Evolutionary conservation across 768 basidiomycete species (phyloP), one percentile per base, ranked within the genome.

Genomic region (Melanogaster broomeanus): DNA sequence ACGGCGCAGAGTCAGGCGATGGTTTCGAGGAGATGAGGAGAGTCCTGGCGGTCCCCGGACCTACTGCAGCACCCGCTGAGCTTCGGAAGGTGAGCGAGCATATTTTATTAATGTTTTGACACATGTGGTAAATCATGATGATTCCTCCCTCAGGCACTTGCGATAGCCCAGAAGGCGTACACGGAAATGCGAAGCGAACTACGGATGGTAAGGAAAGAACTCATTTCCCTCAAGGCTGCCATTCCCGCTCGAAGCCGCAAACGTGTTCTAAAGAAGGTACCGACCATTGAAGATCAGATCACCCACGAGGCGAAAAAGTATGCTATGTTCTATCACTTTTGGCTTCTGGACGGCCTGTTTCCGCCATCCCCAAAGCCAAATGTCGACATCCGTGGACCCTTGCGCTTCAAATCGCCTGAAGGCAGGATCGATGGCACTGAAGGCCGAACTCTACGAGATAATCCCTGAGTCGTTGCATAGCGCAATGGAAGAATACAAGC

Each of bases 61-160:
- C 48, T 11, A 24, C 38, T 24, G 39, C 48, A 4, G 38, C 42
- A 31, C 28, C 30, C 30, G 25, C 42, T 10, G 38, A 41, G 13
- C 38, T 49, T 13, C 21, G 27, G 28, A 49, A 49, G 48, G 48
- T 49, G 33, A 41, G 48, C 27, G 27, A 28, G 27, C 27, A 28
- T 28, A 28, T 28, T 28, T n/a, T 28, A 28, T 28, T 28, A 28
- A 28, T 28, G 27, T 28, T 28, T 28, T 28, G 27, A 28, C 27
- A 28, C 27, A 28, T 28, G 27, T 28, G 27, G 27, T 28, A 28
- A 28, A 28, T 28, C 9, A 28, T 28, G 27, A 10, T 40, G 39
- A 19, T 22, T 22, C 39, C 21, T 37, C 18, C 21, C 18, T 40
- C 21, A 49, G 37, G 48, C 48, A 25, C 48, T 49, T 19, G 19